Evolutionary conservation across 257 asterid genomes (phyloP), one percentile per base, ranked within the genome.

Genomic region (Cinchona pubescens): DNA sequence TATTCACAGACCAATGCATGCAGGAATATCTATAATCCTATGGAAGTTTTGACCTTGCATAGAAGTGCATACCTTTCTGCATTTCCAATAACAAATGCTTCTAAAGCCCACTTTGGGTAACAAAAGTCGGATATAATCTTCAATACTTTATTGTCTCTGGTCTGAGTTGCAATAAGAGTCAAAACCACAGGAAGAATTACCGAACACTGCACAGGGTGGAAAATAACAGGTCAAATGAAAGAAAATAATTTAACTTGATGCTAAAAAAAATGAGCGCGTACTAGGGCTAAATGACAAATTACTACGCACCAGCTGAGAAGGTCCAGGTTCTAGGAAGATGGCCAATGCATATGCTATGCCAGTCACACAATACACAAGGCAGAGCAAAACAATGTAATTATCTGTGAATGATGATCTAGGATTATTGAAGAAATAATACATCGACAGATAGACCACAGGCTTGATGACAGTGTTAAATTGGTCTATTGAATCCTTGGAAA

Each of bases 51-150:
- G 58, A 48, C 7, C 14, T 63, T 19, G 27, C 61, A 21, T 2
- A 12, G 16, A n/a, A 16, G 34, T n/a, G 30, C 83, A 9, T 83
- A 94, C 98, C 89, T 79, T 74, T 92, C 93, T 23, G 98, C 86
- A 74, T 94, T 94, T 75, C 91, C 93, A 7, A 92, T 87, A 27
- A 94, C 97, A 64, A 94, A 92, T 27, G 97, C 97, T 81, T 94
- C 96, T 21, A 94, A 85, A 14, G 98, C 97, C 98, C 98, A 94
- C 87, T 87, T 90, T 5, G 98, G 92, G 78, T 89, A 94, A 76
- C 96, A 86, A 40, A 89, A 86, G 82, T 86, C 83, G 1, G 84
- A 89, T 34, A 94, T 25, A 74, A 67, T 68, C 79, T 74, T 88
- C 79, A 94, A 85, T 32, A 86, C 62, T 70, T 71, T 74, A 81